Percentiles rank a stretch among this genome's conserved stretches.
Conservation (phyloP, 768 basidiomycete species). For the Xerocomus brunneocitrinus region DNA sequence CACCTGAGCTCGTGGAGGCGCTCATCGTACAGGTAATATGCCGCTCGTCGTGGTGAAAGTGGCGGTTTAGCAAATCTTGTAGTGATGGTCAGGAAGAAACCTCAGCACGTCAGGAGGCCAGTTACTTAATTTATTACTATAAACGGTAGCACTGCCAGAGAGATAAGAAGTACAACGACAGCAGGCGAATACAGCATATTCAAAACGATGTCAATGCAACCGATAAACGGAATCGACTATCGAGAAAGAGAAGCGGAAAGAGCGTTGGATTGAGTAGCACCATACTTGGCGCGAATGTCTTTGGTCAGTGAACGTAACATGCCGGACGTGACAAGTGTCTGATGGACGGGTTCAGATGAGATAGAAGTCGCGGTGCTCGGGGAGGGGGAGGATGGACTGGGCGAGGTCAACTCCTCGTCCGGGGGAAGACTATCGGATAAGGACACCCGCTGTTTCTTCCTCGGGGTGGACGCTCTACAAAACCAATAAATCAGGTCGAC, state of each 20-base stretch:
- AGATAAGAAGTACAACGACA: not conserved
- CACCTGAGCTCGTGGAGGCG: slow-evolving; percentile 10
- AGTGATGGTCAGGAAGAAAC: slow-evolving; percentile 7
- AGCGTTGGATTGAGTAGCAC: slow-evolving; percentile 3
- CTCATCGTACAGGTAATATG: slow-evolving; percentile 14
- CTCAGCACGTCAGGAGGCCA: not conserved
- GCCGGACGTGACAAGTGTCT: slow-evolving; percentile 49
- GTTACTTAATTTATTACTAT: slow-evolving; percentile 12
- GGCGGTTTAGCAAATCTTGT: not conserved
- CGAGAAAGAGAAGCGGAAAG: slow-evolving; percentile 8
- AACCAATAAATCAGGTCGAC: not conserved
- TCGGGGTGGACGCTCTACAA: slow-evolving; percentile 22
- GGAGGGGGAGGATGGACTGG: slow-evolving; percentile 36
- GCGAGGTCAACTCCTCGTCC: slow-evolving; percentile 30
- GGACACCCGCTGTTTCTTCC: slow-evolving; percentile 44
- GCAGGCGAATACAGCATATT: slow-evolving; percentile 7
- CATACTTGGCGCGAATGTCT: slow-evolving; percentile 30
- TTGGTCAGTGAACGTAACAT: slow-evolving; percentile 49
- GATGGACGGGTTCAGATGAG: slow-evolving; percentile 28
- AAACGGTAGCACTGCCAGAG: slow-evolving; percentile 7
- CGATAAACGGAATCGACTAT: not conserved
- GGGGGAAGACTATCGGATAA: slow-evolving; percentile 29
- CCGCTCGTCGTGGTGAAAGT: not conserved
- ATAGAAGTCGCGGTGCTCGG: slow-evolving; percentile 45
- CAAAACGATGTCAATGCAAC: not conserved